These are phyloP conservation scores for Pythium insidiosum DNA, from an alignment of 352 stramenopile species.

Conservation along the genomic window DNA sequence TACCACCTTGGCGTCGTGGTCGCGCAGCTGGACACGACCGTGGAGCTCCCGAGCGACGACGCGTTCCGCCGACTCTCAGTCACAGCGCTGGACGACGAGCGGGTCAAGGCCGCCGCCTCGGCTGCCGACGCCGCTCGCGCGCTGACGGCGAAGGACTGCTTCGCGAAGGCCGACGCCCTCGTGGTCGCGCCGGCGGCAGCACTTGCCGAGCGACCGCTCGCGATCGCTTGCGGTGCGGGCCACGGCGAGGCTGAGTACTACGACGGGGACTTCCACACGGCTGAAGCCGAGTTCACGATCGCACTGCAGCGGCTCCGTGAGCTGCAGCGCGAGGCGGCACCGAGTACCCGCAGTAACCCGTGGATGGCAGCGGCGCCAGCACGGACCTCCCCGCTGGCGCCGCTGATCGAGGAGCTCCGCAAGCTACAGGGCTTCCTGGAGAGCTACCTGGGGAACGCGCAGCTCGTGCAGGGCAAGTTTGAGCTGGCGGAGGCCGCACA, in stretches of 20 bases:
- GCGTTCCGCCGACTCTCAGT: too few relatives aligned
- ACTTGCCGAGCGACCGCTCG: too few relatives aligned
- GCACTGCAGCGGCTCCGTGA: constrained; percentile 19
- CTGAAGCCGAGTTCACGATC: constrained; percentile 27
- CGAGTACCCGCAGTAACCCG: too few relatives aligned
- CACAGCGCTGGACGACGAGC: too few relatives aligned
- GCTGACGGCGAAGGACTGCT: too few relatives aligned
- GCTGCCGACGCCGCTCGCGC: too few relatives aligned
- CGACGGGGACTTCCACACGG: constrained; percentile 27
- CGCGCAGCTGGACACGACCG: constrained; percentile 15
- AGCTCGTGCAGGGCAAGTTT: constrained; percentile 37
- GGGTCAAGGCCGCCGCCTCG: too few relatives aligned
- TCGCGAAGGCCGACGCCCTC: too few relatives aligned
- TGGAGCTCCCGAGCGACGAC: constrained; percentile 7
- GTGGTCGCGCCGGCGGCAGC: too few relatives aligned
- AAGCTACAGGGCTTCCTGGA: constrained; percentile 37
- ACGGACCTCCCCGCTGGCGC: too few relatives aligned
- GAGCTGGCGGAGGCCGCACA: constrained; percentile 26
- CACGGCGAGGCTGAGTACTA: constrained; percentile 35
- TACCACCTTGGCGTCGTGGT: constrained; percentile 36
- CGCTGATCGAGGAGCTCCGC: constrained; percentile 25
- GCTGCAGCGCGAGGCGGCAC: not conserved
- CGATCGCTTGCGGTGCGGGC: not conserved
- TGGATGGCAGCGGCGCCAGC: too few relatives aligned
- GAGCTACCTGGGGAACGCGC: constrained; percentile 33